Percentiles rank a stretch among this genome's conserved stretches.
phyloP scores from a whole-genome alignment of 2,329 filamentous ascomycete species.

The Hirsutella thompsonii region DNA sequence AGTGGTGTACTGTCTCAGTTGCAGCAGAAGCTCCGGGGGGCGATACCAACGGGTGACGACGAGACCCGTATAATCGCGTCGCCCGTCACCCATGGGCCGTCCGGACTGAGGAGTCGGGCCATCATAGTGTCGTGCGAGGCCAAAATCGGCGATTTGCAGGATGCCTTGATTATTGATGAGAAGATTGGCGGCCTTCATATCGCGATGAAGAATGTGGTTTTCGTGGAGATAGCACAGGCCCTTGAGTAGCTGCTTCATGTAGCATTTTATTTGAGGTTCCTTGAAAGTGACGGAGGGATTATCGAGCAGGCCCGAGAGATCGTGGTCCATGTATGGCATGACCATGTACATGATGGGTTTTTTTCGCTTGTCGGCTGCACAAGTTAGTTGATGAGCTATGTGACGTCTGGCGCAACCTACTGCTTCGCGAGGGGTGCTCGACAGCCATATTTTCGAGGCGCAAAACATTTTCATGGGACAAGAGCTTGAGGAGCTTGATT shows the following conservation, averaged over 20 bases:
- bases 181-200: constrained; percentile 98
- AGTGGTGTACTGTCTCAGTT: constrained; percentile 84
- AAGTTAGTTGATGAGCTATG: background rate
- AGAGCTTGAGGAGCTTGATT: constrained; percentile 90
- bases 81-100: constrained; percentile 69
- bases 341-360: constrained; percentile 95
- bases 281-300: constrained; percentile 84
- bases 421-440: constrained; percentile 54
- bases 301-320: constrained; percentile 91
- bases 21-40: constrained; percentile 81
- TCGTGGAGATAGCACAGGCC: constrained; percentile 86
- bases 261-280: constrained; percentile 92
- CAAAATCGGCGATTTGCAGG: constrained; percentile 94
- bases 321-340: constrained; percentile 97
- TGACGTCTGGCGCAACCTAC: constrained; percentile 21
- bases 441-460: constrained; percentile 92
- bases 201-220: constrained; percentile 79
- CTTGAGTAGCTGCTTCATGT: constrained; percentile 85
- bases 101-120: constrained; percentile 67
- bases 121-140: constrained; percentile 85
- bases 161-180: constrained; percentile 91
- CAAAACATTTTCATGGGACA: constrained; percentile 84
- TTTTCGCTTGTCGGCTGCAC: constrained; percentile 59
- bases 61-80: constrained; percentile 85
- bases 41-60: constrained; percentile 97